Evolutionary conservation across 2,329 filamentous ascomycete genomes (phyloP), one percentile per base, ranked within the genome.

Genomic region (Colletotrichum salicis): DNA sequence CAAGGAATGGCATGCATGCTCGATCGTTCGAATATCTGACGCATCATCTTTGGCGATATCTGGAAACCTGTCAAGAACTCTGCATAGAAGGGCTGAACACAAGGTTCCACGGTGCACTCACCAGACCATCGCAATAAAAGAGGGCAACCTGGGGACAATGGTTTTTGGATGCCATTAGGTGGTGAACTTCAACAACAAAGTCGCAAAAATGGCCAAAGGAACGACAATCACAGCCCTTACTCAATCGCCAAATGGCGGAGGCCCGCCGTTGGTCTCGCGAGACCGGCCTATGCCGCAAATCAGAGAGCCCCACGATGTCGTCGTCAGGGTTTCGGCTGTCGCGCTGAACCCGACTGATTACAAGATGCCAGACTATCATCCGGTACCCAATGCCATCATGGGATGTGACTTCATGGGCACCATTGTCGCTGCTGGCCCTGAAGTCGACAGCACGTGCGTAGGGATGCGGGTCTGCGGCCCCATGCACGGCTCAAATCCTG

Each of bases 341-440:
- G 64, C 37, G 10, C 45, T 67, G 27, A 67, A 41, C 24, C 64
- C 54, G 3, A 58, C 52, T 19, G 64, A 67, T 45, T 33, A 31
- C 41, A 67, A 67, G 52, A 67, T 67, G 19, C 29, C 52, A 15
- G 51, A 54, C 12, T 54, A 54, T 24, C 51, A 54, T 54, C 51
- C 51, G 0, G 51, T 54, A 11, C 51, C 51, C 1, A 54, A 54
- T 15, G 51, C 51, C 24, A n/a, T 54, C 12, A 54, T 54, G 51
- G 51, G 51, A 11, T 54, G 51, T 27, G 51, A 54, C n/a, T 54
- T 54, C 51, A 54, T 54, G 51, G 51, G 51, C 22, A 54, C 51
- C 24, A 54, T 54, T 11, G 51, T 54, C 51, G 51, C 51, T 15
- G 51, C 51, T 3, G 51, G 51, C 51, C 51, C 51, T 27, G 51